Base-by-base conservation (phyloP, 192 early-diverging fungal genomes). In the Gonapodya prolifera region DNA sequence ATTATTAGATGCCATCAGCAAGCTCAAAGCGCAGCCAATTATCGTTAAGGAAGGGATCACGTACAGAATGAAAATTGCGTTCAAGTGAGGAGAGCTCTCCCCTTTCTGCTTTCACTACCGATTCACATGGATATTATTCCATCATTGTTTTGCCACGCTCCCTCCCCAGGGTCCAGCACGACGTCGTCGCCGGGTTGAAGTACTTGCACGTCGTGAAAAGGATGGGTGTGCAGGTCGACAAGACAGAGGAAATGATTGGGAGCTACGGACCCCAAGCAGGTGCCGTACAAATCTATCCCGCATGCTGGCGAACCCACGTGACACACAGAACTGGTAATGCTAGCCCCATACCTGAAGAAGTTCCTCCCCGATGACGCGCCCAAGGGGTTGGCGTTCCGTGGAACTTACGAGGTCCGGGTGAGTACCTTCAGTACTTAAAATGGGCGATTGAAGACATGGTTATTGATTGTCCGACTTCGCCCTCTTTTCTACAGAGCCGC, bases 11-110 rank as follows among this genome's bases (percentile, higher is more conserved):
- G 90, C 86, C 74, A 86, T 93, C 73, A 84, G 86, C n/a, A 80
- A 84, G 45, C 87, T 96, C 80, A 92, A 92, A 81, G 82, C 85
- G 36, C 89, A 85, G 35, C 86, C 89, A 1, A 90, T 99, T 80
- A 89, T 89, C 18, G 98, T 99, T 87, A 99, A 99, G 88, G 96
- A 97, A 83, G 96, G 97, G 77, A 88, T 91, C 35, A 92, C 94
- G 76, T 98, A 97, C 87, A 86, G 92, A 70, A 88, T 96, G 83
- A 96, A 95, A 87, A 91, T 99, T 78, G 85, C 86, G 75, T 99
- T 99, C 88, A 91, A 84, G 90, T 91, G 83, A 77, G 81, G 77
- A 0, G 31, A 30, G 8, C 61, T n/a, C n/a, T n/a, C n/a, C n/a
- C n/a, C n/a, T n/a, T n/a, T n/a, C n/a, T n/a, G n/a, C n/a, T n/a